These are phyloP conservation scores for Microbotryum scabiosae DNA, from an alignment of 1,284 basidiomycete species.

Conservation along the genomic window DNA sequence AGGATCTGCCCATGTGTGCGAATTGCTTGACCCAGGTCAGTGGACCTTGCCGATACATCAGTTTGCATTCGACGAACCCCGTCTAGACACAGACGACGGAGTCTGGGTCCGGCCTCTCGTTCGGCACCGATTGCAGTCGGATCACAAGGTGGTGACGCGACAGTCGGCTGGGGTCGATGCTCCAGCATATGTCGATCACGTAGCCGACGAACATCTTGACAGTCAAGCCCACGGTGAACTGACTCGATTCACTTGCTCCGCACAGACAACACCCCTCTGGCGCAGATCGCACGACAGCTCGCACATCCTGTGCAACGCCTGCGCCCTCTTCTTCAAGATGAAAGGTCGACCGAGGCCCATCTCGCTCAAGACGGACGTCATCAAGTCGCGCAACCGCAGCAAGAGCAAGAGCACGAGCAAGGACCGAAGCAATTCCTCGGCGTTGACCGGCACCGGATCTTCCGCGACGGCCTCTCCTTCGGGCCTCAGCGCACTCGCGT, in stretches of 20 bases:
- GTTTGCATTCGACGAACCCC: neutral
- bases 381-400: slow-evolving; percentile 36
- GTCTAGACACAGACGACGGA: too few species aligned
- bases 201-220: neutral
- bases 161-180: neutral
- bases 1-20: slow-evolving; percentile 31
- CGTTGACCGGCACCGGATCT: slow-evolving; percentile 1
- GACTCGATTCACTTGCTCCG: neutral
- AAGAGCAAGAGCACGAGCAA: slow-evolving; percentile 34
- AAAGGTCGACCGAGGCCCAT: slow-evolving; percentile 37
- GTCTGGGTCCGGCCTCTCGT: too few species aligned
- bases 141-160: neutral
- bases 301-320: slow-evolving; percentile 38
- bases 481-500: neutral
- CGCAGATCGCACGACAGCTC: slow-evolving; percentile 35
- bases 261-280: slow-evolving; percentile 38
- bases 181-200: neutral
- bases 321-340: slow-evolving; percentile 39
- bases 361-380: slow-evolving; percentile 38
- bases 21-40: slow-evolving; percentile 32
- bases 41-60: neutral
- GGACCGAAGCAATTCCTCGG: slow-evolving; percentile 15
- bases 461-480: neutral
- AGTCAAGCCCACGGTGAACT: neutral
- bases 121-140: neutral